phyloP scores from a whole-genome alignment of 257 asterid genomes.

The Solanum arcanum region DNA sequence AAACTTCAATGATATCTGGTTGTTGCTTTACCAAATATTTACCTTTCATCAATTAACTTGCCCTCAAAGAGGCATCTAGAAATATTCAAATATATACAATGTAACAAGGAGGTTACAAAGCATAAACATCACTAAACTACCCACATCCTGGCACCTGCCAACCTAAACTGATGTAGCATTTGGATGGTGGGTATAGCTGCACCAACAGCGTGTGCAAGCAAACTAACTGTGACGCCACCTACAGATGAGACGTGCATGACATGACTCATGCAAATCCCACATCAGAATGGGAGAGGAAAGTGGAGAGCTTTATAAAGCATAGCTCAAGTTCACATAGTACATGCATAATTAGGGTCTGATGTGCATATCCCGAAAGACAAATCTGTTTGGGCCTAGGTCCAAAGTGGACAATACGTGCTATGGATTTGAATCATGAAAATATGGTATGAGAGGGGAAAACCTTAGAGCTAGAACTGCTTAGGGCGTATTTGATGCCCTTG shows the following conservation, averaged over 20 bases:
- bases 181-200: neutral
- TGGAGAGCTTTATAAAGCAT: neutral
- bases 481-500: neutral
- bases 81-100: neutral
- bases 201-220: neutral
- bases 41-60: neutral
- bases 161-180: neutral
- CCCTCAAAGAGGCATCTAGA: neutral
- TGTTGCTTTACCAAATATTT: neutral
- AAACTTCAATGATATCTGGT: neutral
- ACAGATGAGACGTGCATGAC: neutral
- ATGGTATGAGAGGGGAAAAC: neutral
- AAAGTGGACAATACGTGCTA: neutral
- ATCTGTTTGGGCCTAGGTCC: neutral
- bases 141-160: neutral
- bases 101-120: neutral
- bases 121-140: neutral
- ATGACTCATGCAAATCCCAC: neutral
- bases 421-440: neutral
- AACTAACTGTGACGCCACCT: neutral
- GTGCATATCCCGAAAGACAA: fast-evolving
- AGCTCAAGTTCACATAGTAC: neutral
- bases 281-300: neutral
- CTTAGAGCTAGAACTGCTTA: neutral
- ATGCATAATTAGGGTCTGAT: neutral